Base-by-base conservation (phyloP, 306 rosid genomes). In the Vicia villosa region DNA sequence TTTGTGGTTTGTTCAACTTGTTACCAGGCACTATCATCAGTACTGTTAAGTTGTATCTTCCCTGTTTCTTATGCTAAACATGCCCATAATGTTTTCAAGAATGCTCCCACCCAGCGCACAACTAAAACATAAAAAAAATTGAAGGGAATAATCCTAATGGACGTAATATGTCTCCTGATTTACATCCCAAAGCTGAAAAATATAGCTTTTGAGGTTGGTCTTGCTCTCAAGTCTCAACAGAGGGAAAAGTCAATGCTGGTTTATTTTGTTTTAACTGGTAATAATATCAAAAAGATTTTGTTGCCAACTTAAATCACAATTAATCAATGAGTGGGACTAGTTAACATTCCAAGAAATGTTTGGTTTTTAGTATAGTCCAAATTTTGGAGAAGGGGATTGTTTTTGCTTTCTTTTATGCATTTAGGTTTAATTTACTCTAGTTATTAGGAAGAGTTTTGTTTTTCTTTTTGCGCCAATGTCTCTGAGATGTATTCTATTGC, bases 201-300 rank as follows among this genome's bases (percentile, higher is more conserved):
- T 49, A 14, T 30, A 24, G 36, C 6, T 28, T 73, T 36, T 45
- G 4, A 57, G 26, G 6, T 17, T 19, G 61, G 17, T 15, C 15
- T 56, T 64, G 14, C 49, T 68, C 70, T 74, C 63, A 69, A 54
- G 42, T 68, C 70, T 74, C 63, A 69, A 54, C 20, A 14, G 36
- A 49, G 45, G 47, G 22, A 56, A 55, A 41, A 6, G n/a, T 22
- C 42, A 26, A 76, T 55, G 43, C 7, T 37, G 41, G 24, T 68
- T 63, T 49, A 16, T 68, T 67, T 17, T 30, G 52, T 41, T 59
- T 68, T 14, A 40, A 28, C 45, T 61, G 63, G 42, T 26, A 40
- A 40, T n/a, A 16, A 54, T 16, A 14, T 73, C 16, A 69, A 26
- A 26, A 26, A 32, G 54, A 62, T 37, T 42, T 54, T 74, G 65